phyloP scores from a whole-genome alignment of 192 early-diverging fungal species.

The Coemansia sp. region DNA sequence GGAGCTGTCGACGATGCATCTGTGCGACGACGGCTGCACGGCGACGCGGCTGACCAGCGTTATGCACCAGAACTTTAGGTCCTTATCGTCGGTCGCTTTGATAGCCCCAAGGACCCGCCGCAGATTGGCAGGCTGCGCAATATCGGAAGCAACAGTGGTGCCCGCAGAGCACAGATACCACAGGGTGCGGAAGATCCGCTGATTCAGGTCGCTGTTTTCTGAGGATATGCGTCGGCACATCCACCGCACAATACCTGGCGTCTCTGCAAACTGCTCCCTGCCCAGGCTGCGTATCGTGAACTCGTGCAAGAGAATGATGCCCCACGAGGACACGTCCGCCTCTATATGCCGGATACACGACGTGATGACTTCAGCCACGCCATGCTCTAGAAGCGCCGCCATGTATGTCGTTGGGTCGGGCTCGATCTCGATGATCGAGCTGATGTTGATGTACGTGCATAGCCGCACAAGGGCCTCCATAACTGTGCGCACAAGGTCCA shows the following conservation, averaged over 20 bases:
- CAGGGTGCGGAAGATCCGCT: slow-evolving; percentile 52
- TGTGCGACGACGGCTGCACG: slow-evolving; percentile 27
- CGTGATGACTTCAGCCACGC: slow-evolving; percentile 34
- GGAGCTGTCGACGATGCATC: slow-evolving; percentile 44
- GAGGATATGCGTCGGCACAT: slow-evolving; percentile 47
- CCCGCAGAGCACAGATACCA: slow-evolving; percentile 34
- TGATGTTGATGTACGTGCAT: slow-evolving; percentile 36
- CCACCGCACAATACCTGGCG: slow-evolving; percentile 34
- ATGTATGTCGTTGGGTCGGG: slow-evolving; percentile 14
- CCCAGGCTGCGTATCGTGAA: slow-evolving; percentile 47
- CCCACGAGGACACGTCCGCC: slow-evolving; percentile 53
- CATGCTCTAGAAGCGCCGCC: slow-evolving; percentile 27
- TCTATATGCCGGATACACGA: slow-evolving; percentile 41
- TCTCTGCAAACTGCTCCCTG: slow-evolving; percentile 25
- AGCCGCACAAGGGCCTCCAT: slow-evolving; percentile 53
- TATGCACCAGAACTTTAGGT: slow-evolving; percentile 42
- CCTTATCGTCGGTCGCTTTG: slow-evolving; percentile 25
- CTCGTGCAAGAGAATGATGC: slow-evolving; percentile 54
- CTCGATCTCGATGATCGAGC: slow-evolving; percentile 2
- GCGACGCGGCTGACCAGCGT: slow-evolving; percentile 33
- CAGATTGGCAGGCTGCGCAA: slow-evolving; percentile 35
- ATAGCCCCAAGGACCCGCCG: slow-evolving; percentile 37
- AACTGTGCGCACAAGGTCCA: slow-evolving; percentile 29
- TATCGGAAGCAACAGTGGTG: slow-evolving; percentile 12
- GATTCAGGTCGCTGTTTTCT: slow-evolving; percentile 48